A percentile compares a stretch with the other conserved stretches of the same genome.
phyloP scores from a whole-genome alignment of 2,329 filamentous ascomycete genomes.

The Hypoxylon sp. region DNA sequence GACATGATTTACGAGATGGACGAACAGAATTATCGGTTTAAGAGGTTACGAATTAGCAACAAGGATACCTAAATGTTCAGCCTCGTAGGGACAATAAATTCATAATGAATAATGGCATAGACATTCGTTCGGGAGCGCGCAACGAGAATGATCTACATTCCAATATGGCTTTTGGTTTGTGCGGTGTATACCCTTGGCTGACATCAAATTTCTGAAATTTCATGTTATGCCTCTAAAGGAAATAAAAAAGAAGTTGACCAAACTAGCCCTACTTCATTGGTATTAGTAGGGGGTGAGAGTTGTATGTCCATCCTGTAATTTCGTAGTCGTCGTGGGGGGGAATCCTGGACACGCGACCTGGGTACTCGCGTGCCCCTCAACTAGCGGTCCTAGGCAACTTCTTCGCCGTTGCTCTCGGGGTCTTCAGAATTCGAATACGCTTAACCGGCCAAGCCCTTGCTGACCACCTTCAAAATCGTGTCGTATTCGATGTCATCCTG shows the following conservation, averaged over 20 bases:
- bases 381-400: constrained; percentile 29
- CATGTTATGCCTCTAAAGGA: constrained; percentile 44
- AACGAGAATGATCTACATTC: constrained; percentile 44
- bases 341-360: constrained; percentile 28
- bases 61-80: neutral
- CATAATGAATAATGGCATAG: constrained; percentile 28
- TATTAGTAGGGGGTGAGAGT: constrained; percentile 31
- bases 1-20: constrained; percentile 36
- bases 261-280: constrained; percentile 38
- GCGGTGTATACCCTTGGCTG: constrained; percentile 46
- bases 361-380: constrained; percentile 31
- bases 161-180: constrained; percentile 42
- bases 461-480: constrained; percentile 71
- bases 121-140: constrained; percentile 29
- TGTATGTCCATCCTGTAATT: constrained; percentile 38
- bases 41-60: neutral
- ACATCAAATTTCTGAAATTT: constrained; percentile 47
- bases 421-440: constrained; percentile 22
- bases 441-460: constrained; percentile 67
- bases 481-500: constrained; percentile 82
- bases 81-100: constrained; percentile 5
- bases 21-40: neutral
- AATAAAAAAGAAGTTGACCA: constrained; percentile 37
- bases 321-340: constrained; percentile 43
- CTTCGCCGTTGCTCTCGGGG: constrained; percentile 24